Evolutionary conservation across 2,329 filamentous ascomycete species (phyloP).

Genomic region (Colletotrichum musicola): DNA sequence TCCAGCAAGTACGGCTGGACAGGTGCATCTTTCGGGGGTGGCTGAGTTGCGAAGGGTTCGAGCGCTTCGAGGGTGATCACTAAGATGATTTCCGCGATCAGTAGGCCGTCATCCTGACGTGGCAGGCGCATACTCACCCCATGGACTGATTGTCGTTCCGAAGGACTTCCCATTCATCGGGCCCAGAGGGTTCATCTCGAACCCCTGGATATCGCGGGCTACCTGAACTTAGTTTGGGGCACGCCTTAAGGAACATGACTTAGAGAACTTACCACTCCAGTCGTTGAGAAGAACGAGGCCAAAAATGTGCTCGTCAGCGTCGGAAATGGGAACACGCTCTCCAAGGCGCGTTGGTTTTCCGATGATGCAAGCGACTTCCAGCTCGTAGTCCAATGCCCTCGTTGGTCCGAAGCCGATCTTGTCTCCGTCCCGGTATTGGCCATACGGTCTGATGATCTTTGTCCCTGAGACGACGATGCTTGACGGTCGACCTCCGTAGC

Average conservation of each 20-base stretch:
- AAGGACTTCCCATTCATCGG: conserved; percentile 74
- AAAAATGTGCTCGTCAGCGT: conserved; percentile 71
- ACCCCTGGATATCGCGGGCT: conserved; percentile 71
- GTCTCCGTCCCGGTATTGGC: conserved; percentile 50
- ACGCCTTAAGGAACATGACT: conserved; percentile 40
- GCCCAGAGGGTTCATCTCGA: conserved; percentile 72
- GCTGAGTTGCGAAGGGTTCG: conserved; percentile 66
- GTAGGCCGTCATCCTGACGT: neutral
- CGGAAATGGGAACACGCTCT: conserved; percentile 53
- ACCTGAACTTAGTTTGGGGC: conserved; percentile 39
- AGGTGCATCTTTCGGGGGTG: conserved; percentile 41
- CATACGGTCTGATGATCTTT: conserved; percentile 59
- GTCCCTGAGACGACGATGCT: conserved; percentile 64
- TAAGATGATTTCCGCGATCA: neutral
- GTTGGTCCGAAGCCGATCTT: conserved; percentile 47
- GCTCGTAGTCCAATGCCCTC: conserved; percentile 55
- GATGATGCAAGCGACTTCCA: conserved; percentile 60
- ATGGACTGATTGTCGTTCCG: conserved; percentile 70
- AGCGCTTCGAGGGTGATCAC: conserved; percentile 71
- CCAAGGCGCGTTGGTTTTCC: conserved; percentile 55
- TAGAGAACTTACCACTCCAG: conserved; percentile 63
- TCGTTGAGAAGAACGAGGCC: conserved; percentile 74
- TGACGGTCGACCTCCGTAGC: conserved; percentile 67
- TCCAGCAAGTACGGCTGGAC: conserved; percentile 50
- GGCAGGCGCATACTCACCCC: conserved; percentile 48